Base-by-base conservation (phyloP, 139 green algal species). In the Chlamydomonas incerta region DNA sequence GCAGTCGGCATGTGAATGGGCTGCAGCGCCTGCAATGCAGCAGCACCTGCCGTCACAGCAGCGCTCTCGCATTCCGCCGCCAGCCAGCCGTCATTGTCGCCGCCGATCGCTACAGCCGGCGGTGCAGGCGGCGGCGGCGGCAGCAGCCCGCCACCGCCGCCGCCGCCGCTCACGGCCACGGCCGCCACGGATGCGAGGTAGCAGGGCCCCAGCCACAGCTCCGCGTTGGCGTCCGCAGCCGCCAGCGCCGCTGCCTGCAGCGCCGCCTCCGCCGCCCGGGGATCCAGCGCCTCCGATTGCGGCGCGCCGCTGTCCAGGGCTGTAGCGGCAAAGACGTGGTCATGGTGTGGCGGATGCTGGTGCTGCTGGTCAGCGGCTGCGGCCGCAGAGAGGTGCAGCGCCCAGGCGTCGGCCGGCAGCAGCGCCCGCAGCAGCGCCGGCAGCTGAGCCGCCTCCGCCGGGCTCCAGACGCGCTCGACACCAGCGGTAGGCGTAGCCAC, bases 1-100 rank as follows among this genome's bases (percentile, higher is more conserved):
- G 60, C 77, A 63, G 11, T 24, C 18, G 63, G 63, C 41, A 83
- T 65, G 77, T 83, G 77, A 6, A 83, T 26, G 57, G 77, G 47
- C 77, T 63, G 77, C 41, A 14, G 62, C 60, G 34, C 37, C 29
- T 21, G 21, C n/a, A 24, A n/a, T 21, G 23, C 37, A 23, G 24
- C 34, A 34, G 29, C 74, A 31, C 4, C 74, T n/a, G 10, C 65
- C 33, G 57, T 28, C 52, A 29, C 37, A 3, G 57, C 57, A 24
- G 46, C 68, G 52, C 13, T 55, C n/a, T 10, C 74, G 13, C 17
- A 60, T 6, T 82, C 57, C 74, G 71, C 1, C 33, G 74, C 60
- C 18, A 82, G 18, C 75, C 75, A 82, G 41, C 41, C n/a, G n/a
- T n/a, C n/a, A n/a, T n/a, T n/a, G n/a, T n/a, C n/a, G n/a, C n/a